Conservation (phyloP, 2,329 filamentous ascomycete genomes). For the Nothomitra cinnamomea region DNA sequence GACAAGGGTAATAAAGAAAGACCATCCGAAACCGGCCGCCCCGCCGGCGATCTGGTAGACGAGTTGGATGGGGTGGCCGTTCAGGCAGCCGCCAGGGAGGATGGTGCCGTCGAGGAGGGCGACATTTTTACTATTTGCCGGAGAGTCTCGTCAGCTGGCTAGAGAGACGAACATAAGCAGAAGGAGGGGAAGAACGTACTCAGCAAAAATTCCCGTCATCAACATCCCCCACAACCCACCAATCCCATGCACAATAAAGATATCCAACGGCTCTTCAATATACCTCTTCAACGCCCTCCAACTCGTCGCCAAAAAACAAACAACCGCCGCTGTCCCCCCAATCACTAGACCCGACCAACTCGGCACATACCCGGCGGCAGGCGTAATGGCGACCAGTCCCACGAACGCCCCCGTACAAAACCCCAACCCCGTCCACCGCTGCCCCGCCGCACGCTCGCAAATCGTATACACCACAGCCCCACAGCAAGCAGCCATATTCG, state of each 20-base stretch:
- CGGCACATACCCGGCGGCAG: neutral
- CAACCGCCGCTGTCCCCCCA: neutral
- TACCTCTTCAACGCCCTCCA: neutral
- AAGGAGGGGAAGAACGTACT: slow-evolving; percentile 20
- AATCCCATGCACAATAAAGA: slow-evolving; percentile 41
- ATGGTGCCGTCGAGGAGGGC: slow-evolving; percentile 33
- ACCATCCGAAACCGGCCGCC: slow-evolving; percentile 33
- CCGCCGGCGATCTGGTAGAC: slow-evolving; percentile 40
- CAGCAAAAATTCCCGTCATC: slow-evolving; percentile 39
- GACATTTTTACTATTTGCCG: slow-evolving; percentile 21
- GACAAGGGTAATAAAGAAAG: slow-evolving; percentile 34
- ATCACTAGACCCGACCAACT: neutral
- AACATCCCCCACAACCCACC: slow-evolving; percentile 41
- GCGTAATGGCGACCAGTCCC: neutral
- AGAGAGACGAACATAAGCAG: slow-evolving; percentile 2
- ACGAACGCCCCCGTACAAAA: neutral
- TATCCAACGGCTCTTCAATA: slow-evolving; percentile 41
- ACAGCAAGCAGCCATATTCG: neutral
- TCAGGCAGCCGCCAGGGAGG: slow-evolving; percentile 31
- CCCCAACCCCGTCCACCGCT: neutral
- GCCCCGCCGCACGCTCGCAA: neutral
- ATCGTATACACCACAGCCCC: neutral
- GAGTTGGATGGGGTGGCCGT: slow-evolving; percentile 37
- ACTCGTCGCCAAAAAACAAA: neutral
- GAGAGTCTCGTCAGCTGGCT: too few species aligned